Base-by-base conservation (phyloP, 2,329 filamentous ascomycete species). In the Curvularia sp. region DNA sequence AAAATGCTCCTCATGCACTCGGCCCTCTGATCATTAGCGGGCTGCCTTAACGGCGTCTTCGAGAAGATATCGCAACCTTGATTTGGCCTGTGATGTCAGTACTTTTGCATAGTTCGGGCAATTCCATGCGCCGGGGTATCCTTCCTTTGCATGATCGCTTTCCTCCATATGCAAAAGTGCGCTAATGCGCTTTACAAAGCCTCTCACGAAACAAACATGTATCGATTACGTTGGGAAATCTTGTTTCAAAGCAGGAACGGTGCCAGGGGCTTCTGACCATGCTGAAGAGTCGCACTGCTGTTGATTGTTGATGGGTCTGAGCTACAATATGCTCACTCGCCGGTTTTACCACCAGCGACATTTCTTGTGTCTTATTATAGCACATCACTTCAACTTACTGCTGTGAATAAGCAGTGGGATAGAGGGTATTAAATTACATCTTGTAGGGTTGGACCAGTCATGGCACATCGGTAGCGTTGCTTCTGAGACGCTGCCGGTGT, bases 401-500 rank as follows among this genome's bases (percentile, higher is more conserved):
- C 30, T 23, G 25, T 18, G 46, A 38, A 38, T 53, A 41, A 28
- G 2, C 23, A 21, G 34, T 18, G 5, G 21, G 49, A 55, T 43
- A 42, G 28, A n/a, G 5, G 42, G 42, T 47, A 38, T 49, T 55
- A 65, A 64, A 66, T 69, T 69, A 68, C 42, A 55, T 57, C 52
- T 51, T 57, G 54, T 59, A 64, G 47, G 43, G 61, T 42, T 56
- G 55, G 58, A 57, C 55, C 55, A 49, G 49, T 53, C 59, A 52
- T 27, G 53, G 53, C 57, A 56, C 61, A 59, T 49, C 47, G 53
- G 56, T 64, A 61, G 63, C 60, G 60, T 57, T 52, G 54, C 51
- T 56, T 60, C 63, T 71, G 71, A 74, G 69, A 74, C 70, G 54
- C 57, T 38, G 49, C 55, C 49, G 36, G 71, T 75, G 60, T 60